Percentiles rank a stretch among this genome's conserved stretches.
phyloP scores from a whole-genome alignment of 345 rosid species.

The Durio zibethinus region DNA sequence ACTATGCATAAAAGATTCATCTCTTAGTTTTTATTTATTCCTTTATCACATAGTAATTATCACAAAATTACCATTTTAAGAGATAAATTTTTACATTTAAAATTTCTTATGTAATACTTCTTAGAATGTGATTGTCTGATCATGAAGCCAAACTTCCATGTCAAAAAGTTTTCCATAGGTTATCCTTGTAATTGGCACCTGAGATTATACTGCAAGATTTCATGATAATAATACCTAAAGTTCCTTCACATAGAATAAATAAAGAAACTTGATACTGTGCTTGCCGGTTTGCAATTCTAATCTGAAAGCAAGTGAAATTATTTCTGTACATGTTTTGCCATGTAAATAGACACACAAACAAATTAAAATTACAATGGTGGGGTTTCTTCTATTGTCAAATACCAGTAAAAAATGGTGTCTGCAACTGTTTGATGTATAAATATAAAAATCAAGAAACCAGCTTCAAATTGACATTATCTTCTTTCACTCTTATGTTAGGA shows the following conservation, averaged over 20 bases:
- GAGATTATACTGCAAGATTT: not conserved
- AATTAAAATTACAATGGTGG: not conserved
- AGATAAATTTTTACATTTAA: not conserved
- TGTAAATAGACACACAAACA: not conserved
- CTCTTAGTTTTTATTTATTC: not conserved
- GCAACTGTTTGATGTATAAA: not conserved
- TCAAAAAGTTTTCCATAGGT: not conserved
- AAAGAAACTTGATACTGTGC: not conserved
- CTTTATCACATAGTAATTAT: not conserved
- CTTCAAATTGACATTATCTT: slow-evolving; percentile 5
- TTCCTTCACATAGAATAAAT: not conserved
- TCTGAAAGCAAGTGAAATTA: not conserved
- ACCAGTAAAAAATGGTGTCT: not conserved
- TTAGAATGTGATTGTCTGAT: not conserved
- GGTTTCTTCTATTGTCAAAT: not conserved
- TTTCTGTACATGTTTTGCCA: not conserved
- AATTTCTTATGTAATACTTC: too few relatives aligned
- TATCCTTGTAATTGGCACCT: not conserved
- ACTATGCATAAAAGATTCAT: not conserved
- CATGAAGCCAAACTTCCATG: not conserved
- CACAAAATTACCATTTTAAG: not conserved
- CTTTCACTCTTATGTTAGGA: slow-evolving; percentile 36
- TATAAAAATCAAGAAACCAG: not conserved
- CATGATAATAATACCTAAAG: not conserved
- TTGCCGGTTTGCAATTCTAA: not conserved